Base-by-base conservation (phyloP, 805 yeast species). In the Cyberlindnera xishuangbannaensis region DNA sequence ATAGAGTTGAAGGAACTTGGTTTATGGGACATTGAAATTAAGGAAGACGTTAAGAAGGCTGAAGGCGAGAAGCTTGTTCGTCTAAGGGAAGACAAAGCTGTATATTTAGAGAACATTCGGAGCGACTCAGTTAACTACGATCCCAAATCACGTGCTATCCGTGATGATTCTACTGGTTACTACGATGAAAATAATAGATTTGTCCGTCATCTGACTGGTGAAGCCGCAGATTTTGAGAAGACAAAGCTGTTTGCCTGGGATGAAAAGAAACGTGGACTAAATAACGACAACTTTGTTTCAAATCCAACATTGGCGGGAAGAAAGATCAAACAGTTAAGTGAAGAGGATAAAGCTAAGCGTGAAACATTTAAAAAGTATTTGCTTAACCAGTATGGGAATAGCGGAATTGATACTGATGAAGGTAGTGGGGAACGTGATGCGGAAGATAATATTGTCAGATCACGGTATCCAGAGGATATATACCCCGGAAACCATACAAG, bases 41-140 rank as follows among this genome's bases (percentile, higher is more conserved):
- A 30, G 19, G 23, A 19, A 8, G 37, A 31, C 15, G 41, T 16
- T 41, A 53, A 29, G 63, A 62, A 44, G 60, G 59, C 44, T 55
- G 59, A 30, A 40, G 57, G 51, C 61, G 69, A 53, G 51, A 62
- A 60, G 33, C 55, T 71, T 7, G 68, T 82, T 0, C 59, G 95
- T 30, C 74, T 82, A 20, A 53, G 88, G 34, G 82, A 78, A 40
- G 95, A 86, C 50, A 75, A 75, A 25, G 94, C 95, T n/a, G 56
- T 74, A 41, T 75, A 85, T 63, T 49, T 74, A 47, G 61, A 73
- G 50, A 67, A 78, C 27, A 58, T 73, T 9, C 33, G 46, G 6
- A 61, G 66, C 40, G 64, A 58, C 18, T 69, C 65, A 26, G 55
- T 70, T 7, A 63, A 66, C 15, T 71, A 71, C 45, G 76, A 76